These are phyloP conservation scores for Aurantiochytrium sp. DNA, from an alignment of 108 stramenopile species.

Conservation along the genomic window DNA sequence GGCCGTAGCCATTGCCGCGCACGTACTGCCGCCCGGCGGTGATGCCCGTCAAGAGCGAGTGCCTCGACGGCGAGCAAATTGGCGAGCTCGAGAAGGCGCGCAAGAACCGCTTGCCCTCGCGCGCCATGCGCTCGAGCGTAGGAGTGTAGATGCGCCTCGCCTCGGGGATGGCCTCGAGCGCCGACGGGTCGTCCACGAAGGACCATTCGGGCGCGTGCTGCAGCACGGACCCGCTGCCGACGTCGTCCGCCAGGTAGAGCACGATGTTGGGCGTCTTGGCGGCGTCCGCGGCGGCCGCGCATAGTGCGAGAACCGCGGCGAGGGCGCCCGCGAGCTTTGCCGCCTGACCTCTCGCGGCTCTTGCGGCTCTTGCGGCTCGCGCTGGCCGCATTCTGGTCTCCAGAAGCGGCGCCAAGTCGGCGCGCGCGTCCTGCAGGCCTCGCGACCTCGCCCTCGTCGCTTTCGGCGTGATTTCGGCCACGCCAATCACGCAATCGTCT, in stretches of 20 bases:
- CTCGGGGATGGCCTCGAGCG: not conserved
- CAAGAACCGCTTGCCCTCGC: not conserved
- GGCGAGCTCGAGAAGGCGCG: not conserved
- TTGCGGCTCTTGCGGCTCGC: too few relatives aligned
- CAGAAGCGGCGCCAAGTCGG: too few relatives aligned
- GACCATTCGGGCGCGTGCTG: conserved; percentile 19
- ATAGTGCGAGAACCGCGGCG: not conserved
- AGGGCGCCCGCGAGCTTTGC: too few relatives aligned
- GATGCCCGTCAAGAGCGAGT: not conserved
- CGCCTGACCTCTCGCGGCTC: too few relatives aligned
- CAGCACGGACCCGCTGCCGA: not conserved
- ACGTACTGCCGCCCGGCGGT: not conserved
- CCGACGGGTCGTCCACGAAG: not conserved
- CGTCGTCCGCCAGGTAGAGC: not conserved
- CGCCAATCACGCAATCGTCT: too few relatives aligned
- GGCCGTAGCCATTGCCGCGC: not conserved
- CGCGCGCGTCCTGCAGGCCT: too few relatives aligned
- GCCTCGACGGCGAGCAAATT: not conserved
- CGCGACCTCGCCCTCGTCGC: too few relatives aligned
- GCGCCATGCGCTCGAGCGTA: not conserved
- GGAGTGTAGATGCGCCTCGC: not conserved
- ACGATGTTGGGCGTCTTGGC: not conserved
- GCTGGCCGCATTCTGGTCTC: too few relatives aligned
- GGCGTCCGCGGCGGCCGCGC: not conserved
- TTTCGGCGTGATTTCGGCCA: too few relatives aligned